phyloP scores from a whole-genome alignment of 257 asterid species.

The Fraxinus cuspidata region DNA sequence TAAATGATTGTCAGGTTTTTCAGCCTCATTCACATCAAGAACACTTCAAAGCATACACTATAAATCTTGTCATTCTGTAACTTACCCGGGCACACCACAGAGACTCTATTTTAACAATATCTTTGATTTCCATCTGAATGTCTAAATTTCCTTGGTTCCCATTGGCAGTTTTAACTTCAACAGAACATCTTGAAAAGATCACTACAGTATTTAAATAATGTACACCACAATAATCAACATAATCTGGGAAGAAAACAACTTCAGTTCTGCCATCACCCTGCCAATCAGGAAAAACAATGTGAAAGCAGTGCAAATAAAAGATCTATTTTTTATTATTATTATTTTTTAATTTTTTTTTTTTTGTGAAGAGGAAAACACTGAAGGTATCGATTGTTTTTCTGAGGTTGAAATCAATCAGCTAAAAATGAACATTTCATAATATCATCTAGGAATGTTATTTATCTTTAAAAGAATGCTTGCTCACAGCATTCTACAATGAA shows the following conservation, averaged over 20 bases:
- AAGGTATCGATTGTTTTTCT: not conserved
- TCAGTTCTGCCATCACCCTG: constrained; percentile 49
- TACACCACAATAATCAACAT: constrained; percentile 39
- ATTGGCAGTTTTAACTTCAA: constrained; percentile 49
- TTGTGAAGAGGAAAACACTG: not conserved
- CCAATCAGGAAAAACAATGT: constrained; percentile 27
- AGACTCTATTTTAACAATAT: constrained; percentile 65
- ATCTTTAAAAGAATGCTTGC: not conserved
- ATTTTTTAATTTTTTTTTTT: too few species aligned
- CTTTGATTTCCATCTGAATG: constrained; percentile 57
- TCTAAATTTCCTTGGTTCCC: constrained; percentile 36
- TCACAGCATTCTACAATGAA: not conserved
- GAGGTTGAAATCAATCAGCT: not conserved
- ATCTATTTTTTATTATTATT: too few species aligned
- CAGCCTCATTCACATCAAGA: constrained; percentile 17
- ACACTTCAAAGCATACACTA: constrained; percentile 17
- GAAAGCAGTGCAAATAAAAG: not conserved
- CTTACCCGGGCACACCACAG: constrained; percentile 66
- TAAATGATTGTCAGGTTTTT: constrained; percentile 25
- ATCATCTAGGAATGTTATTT: not conserved
- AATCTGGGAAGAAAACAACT: constrained; percentile 56
- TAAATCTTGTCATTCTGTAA: constrained; percentile 19
- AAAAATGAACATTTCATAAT: constrained; percentile 13
- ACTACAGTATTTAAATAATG: constrained; percentile 48
- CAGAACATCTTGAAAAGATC: constrained; percentile 50